Evolutionary conservation across 306 rosid species (phyloP), one percentile per base, ranked within the genome.

Genomic region (Quercus ilex): DNA sequence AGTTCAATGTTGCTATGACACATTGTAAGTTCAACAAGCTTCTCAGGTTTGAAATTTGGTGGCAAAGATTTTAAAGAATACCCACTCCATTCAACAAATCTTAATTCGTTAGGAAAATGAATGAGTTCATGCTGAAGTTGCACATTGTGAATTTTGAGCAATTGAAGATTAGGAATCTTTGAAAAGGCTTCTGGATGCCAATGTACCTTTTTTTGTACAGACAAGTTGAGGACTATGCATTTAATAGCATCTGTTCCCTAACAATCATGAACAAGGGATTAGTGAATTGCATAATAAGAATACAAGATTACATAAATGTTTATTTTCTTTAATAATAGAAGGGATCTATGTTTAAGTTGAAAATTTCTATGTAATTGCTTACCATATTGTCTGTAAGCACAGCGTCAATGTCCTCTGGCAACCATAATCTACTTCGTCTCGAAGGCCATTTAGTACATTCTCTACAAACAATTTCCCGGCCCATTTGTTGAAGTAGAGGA

Each of bases 361-460:
- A 38, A 10, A 38, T 38, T 38, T 38, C 43, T 1, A 38, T 10
- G 0, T 19, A 12, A 43, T 41, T 4, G 56, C 64, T 20, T 19
- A 85, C 88, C 64, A 0, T 62, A 0, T 74, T 81, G 5, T 74
- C 5, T 62, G 74, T 67, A 5, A 82, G 57, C 21, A 84, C 83
- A 13, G 43, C 18, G 21, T 15, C 1, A 14, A 76, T 67, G 30
- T 77, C 88, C 1, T 35, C 26, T 10, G 2, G 18, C 26, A 26
- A 53, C 70, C 77, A 82, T 26, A 87, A 58, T 41, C 90, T 77
- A 57, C 85, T 87, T 5, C 80, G 59, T 63, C 80, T 77, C 52
- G 59, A 81, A n/a, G 79, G 63, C 10, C 2, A 6, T 6, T 82
- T 8, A 9, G 17, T 6, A 4, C 71, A 52, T 63, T 87, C 41